A percentile compares a stretch with the other conserved stretches of the same genome.
These are phyloP conservation scores for Discostella stelligera DNA, from an alignment of 352 stramenopile species.

Conservation along the genomic window DNA sequence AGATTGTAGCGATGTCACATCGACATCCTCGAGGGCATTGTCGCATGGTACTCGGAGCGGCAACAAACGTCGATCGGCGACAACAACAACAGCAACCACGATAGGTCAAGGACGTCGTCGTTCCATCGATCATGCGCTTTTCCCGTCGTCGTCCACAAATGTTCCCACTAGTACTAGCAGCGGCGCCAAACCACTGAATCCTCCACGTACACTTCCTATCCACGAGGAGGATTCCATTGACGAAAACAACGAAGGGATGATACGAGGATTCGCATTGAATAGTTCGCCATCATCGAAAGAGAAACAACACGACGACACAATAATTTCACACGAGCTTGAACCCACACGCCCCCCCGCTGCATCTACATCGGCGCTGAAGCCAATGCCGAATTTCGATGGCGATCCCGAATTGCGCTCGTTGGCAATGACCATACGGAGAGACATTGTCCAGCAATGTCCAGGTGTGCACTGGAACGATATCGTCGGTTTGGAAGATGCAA, in stretches of 20 bases:
- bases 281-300: conserved; percentile 6
- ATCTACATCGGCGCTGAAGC: conserved; percentile 80
- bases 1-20: neutral
- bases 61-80: conserved; percentile 9
- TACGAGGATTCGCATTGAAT: conserved; percentile 28
- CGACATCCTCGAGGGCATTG: neutral
- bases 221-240: conserved; percentile 21
- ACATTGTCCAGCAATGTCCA: conserved; percentile 89
- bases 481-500: conserved; percentile 82
- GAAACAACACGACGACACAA: neutral
- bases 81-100: neutral
- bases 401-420: conserved; percentile 87
- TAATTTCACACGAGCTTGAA: neutral
- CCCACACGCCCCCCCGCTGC: conserved; percentile 7
- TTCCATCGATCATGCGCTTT: conserved; percentile 4
- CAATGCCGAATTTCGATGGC: conserved; percentile 85
- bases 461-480: conserved; percentile 85
- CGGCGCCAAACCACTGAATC: neutral
- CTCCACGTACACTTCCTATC: neutral
- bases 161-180: neutral
- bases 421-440: conserved; percentile 87
- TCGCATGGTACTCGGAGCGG: neutral
- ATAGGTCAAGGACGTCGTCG: neutral
- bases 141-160: conserved; percentile 5
- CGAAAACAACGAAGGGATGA: conserved; percentile 22